phyloP scores from a whole-genome alignment of 768 basidiomycete genomes.

The Pleurotus giganteus region DNA sequence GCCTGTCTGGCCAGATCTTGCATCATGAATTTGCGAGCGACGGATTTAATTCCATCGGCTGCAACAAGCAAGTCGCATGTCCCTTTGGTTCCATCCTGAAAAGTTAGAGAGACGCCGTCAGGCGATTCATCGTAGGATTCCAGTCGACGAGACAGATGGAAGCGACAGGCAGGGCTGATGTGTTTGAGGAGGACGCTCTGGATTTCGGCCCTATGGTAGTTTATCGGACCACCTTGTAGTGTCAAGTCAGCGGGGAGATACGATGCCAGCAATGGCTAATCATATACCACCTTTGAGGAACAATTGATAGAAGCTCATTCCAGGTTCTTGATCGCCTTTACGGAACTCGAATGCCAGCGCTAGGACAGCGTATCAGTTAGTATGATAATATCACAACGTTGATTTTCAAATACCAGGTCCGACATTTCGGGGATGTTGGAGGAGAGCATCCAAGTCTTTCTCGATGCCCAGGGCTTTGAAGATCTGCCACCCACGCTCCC shows the following conservation, averaged over 20 bases:
- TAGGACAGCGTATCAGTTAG: background rate
- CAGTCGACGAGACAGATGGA: conserved; percentile 39
- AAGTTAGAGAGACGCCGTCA: conserved; percentile 20
- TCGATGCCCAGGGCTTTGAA: conserved; percentile 21
- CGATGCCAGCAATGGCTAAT: background rate
- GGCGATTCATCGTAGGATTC: conserved; percentile 26
- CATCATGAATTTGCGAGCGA: conserved; percentile 12
- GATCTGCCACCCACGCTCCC: conserved; percentile 27
- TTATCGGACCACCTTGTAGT: conserved; percentile 21
- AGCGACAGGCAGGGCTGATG: conserved; percentile 27
- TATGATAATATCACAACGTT: conserved; percentile 9
- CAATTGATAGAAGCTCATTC: conserved; percentile 24
- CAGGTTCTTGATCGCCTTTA: conserved; percentile 31
- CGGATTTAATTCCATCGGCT: conserved; percentile 37
- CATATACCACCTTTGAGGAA: conserved; percentile 18
- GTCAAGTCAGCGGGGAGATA: background rate
- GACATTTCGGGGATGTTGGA: background rate
- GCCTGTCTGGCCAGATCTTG: conserved; percentile 1
- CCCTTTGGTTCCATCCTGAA: conserved; percentile 22
- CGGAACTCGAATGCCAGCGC: conserved; percentile 24
- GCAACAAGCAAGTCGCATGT: conserved; percentile 37
- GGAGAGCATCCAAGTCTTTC: conserved; percentile 1
- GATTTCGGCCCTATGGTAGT: conserved; percentile 44
- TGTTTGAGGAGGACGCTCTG: conserved; percentile 37
- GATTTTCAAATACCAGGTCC: background rate